Conservation (phyloP, 305 asterid genomes). For the Fraxinus platypoda region DNA sequence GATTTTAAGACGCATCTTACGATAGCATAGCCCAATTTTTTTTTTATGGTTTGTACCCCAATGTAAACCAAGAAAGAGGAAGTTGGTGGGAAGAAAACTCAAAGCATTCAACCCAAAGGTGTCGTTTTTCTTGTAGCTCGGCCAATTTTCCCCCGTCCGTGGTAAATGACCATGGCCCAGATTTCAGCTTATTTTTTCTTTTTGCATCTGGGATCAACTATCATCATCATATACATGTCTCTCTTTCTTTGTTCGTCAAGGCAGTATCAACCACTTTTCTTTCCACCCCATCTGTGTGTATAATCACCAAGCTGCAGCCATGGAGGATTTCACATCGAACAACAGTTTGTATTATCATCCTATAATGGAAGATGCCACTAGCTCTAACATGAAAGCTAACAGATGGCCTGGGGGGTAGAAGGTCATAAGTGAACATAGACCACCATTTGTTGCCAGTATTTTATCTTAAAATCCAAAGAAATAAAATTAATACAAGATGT, state of each 20-base stretch:
- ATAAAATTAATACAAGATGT: not conserved
- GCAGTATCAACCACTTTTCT: not conserved
- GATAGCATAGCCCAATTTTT: not conserved
- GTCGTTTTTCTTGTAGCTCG: not conserved
- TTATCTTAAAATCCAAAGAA: not conserved
- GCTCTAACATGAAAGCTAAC: not conserved
- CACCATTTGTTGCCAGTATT: not conserved
- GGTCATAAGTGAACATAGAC: not conserved
- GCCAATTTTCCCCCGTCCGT: not conserved
- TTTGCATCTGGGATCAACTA: not conserved
- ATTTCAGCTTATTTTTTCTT: not conserved
- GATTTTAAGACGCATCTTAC: not conserved
- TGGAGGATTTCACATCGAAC: not conserved
- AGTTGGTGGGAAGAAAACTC: not conserved
- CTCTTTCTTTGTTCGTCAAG: not conserved
- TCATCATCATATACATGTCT: not conserved
- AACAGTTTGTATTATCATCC: not conserved
- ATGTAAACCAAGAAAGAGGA: not conserved
- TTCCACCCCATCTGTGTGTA: not conserved
- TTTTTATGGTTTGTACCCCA: not conserved
- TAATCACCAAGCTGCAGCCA: not conserved
- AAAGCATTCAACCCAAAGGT: not conserved
- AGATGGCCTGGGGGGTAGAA: not conserved
- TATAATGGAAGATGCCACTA: not conserved
- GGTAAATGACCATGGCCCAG: not conserved